Percentiles rank a stretch among this genome's conserved stretches.
Evolutionary conservation across 2,329 filamentous ascomycete species (phyloP).

Genomic region (Aspergillus fructus): DNA sequence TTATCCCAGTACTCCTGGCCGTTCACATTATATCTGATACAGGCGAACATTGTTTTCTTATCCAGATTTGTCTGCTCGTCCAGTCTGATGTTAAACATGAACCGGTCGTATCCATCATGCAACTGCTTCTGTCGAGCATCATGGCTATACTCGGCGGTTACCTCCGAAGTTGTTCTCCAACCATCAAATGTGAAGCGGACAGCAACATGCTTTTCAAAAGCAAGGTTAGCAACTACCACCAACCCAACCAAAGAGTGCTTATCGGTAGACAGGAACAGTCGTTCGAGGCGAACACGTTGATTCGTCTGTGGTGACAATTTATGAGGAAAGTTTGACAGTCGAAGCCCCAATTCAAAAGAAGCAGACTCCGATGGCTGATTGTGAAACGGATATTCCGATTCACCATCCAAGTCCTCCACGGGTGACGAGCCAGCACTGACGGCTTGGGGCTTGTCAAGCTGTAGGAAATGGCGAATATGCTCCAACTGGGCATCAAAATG

Average conservation of each 20-base stretch:
- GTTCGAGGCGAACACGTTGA: conserved; percentile 73
- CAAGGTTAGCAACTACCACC: conserved; percentile 80
- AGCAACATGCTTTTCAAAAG: conserved; percentile 85
- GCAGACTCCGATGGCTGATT: conserved; percentile 50
- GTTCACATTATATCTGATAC: conserved; percentile 80
- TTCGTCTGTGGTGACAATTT: conserved; percentile 61
- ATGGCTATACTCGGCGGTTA: conserved; percentile 81
- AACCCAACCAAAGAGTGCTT: conserved; percentile 83
- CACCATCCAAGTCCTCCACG: conserved; percentile 81
- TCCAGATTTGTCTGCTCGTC: conserved; percentile 89
- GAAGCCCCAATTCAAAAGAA: conserved; percentile 82
- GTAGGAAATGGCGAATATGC: conserved; percentile 92
- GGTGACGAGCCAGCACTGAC: conserved; percentile 94
- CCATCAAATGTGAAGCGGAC: conserved; percentile 95
- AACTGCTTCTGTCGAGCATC: conserved; percentile 68
- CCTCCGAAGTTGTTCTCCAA: conserved; percentile 98
- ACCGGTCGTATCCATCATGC: conserved; percentile 74
- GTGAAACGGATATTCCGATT: conserved; percentile 84
- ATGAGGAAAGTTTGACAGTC: conserved; percentile 76
- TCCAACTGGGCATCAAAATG: conserved; percentile 97
- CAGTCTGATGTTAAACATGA: conserved; percentile 91
- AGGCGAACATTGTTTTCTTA: conserved; percentile 88
- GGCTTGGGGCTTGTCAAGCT: conserved; percentile 90
- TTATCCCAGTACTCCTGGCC: conserved; percentile 95
- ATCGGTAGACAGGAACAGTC: conserved; percentile 81